These are phyloP conservation scores for Juglanconis oblonga DNA, from an alignment of 2,329 filamentous ascomycete species.

Conservation along the genomic window DNA sequence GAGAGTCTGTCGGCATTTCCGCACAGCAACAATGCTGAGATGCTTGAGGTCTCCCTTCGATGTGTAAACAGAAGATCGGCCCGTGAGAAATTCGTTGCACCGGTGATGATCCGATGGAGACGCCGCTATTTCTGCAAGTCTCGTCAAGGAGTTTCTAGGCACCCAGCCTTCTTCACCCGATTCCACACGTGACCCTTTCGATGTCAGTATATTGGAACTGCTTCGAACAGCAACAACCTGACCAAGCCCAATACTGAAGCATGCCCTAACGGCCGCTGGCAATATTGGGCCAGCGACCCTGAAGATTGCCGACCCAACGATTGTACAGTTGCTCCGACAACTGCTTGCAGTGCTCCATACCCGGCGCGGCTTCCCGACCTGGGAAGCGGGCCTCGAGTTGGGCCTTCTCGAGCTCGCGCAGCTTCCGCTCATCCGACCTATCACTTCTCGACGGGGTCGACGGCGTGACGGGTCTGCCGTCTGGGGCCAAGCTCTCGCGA, in stretches of 20 bases:
- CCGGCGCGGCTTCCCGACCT: constrained; percentile 54
- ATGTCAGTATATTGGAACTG: not conserved
- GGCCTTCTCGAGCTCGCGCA: constrained; percentile 44
- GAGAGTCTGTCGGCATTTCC: not conserved
- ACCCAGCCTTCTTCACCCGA: too few species aligned
- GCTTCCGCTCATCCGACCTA: constrained; percentile 27
- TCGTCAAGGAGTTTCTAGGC: too few species aligned
- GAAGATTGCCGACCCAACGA: constrained; percentile 83
- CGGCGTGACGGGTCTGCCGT: constrained; percentile 24
- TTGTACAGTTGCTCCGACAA: constrained; percentile 87
- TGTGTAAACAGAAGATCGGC: too few species aligned
- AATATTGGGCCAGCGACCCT: constrained; percentile 61
- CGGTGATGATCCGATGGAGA: not conserved
- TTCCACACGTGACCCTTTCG: too few species aligned
- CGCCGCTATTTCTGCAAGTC: too few species aligned
- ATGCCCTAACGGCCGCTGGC: constrained; percentile 22
- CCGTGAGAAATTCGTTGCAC: not conserved
- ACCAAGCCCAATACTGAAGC: not conserved
- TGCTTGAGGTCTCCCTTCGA: not conserved
- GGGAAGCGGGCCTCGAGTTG: constrained; percentile 52
- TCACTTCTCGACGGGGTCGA: constrained; percentile 23
- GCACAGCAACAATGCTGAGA: not conserved
- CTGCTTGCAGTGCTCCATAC: constrained; percentile 90
- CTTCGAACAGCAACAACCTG: not conserved
- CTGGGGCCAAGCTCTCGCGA: constrained; percentile 41